A percentile compares a stretch with the other conserved stretches of the same genome.
Evolutionary conservation across 2,329 filamentous ascomycete genomes (phyloP).

Genomic region (Fusarium temperatum): DNA sequence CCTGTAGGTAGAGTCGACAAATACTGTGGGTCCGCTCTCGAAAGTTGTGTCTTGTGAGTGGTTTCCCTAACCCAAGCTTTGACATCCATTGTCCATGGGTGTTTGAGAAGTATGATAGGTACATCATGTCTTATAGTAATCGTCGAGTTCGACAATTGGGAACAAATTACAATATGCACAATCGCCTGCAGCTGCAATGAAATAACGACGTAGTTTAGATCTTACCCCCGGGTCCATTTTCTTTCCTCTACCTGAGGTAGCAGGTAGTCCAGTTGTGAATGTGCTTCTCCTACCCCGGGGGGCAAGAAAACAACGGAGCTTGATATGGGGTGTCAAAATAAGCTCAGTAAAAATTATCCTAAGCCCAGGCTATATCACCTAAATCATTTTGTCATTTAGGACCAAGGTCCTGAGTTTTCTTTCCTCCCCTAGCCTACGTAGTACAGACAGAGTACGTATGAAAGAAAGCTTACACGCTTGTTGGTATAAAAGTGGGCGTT

Average conservation of each 20-base stretch:
- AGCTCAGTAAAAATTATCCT: no score
- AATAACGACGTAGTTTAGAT: not conserved
- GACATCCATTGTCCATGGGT: not conserved
- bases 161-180: not conserved
- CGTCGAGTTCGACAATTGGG: not conserved
- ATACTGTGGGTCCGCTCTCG: conserved; percentile 11
- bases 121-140: not conserved
- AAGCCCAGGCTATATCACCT: no score
- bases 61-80: not conserved
- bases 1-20: not conserved
- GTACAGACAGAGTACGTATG: not conserved
- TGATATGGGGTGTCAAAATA: no score
- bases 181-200: not conserved
- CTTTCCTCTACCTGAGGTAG: not conserved
- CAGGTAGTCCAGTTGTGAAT: not conserved
- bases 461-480: not conserved
- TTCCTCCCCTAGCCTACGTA: not conserved
- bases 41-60: not conserved
- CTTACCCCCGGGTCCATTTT: not conserved
- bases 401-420: no score
- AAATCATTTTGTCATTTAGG: no score
- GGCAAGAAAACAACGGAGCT: no score
- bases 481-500: conserved; percentile 9
- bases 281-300: not conserved
- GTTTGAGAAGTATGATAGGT: not conserved